Percentiles rank a stretch among this genome's conserved stretches.
Conservation (phyloP, 2,329 filamentous ascomycete species). For the Gnomoniopsis smithogilvyi region DNA sequence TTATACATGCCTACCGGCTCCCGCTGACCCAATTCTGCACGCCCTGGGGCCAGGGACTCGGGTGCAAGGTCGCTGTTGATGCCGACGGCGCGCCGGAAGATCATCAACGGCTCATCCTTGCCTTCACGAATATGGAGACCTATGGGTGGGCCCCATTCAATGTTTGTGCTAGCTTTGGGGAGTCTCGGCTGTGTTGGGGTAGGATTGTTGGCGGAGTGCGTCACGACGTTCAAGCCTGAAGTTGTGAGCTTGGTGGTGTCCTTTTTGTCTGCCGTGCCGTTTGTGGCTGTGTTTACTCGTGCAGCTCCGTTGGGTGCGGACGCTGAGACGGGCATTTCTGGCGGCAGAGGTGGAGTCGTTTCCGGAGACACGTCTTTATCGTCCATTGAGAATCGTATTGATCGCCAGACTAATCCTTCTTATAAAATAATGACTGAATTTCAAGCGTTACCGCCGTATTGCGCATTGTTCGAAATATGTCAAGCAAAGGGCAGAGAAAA, state of each 20-base stretch:
- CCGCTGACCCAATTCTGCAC: slow-evolving; percentile 31
- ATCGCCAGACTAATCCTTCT: background rate
- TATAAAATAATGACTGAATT: background rate
- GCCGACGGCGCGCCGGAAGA: slow-evolving; percentile 41
- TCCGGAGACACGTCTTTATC: background rate
- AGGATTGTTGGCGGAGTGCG: background rate
- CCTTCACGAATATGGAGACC: slow-evolving; percentile 31
- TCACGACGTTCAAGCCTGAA: background rate
- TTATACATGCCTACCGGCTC: slow-evolving; percentile 38
- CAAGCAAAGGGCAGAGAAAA: background rate
- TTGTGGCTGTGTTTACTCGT: background rate
- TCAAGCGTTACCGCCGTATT: background rate
- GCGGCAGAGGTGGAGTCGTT: background rate
- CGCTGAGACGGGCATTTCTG: background rate
- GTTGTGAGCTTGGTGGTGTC: slow-evolving; percentile 1
- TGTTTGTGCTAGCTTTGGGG: slow-evolving; percentile 27
- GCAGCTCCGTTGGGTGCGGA: background rate
- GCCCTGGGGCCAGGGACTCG: slow-evolving; percentile 17
- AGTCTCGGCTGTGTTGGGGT: background rate
- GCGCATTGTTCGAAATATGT: background rate
- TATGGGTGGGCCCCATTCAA: slow-evolving; percentile 34
- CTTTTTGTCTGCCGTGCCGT: background rate
- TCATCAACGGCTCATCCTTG: slow-evolving; percentile 36
- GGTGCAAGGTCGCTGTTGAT: slow-evolving; percentile 31
- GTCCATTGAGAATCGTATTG: background rate